Conservation (phyloP, 164 flowering plant genomes). For the Macadamia integrifolia region DNA sequence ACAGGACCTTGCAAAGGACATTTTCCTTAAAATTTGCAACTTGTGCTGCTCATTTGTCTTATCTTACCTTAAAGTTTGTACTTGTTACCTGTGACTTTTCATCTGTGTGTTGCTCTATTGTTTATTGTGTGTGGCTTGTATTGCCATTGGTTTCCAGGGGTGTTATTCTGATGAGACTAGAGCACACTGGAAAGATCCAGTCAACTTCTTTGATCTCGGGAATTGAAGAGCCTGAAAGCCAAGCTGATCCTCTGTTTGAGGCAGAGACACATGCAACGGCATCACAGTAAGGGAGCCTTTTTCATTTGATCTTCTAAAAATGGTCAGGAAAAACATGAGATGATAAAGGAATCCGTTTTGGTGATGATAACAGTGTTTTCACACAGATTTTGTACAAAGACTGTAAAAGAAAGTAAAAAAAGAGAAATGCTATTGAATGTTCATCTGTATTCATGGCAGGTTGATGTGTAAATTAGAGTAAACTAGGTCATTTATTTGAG, state of each 20-base stretch:
- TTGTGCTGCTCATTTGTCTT: too few relatives aligned
- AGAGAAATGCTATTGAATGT: background rate
- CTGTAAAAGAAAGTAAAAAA: background rate
- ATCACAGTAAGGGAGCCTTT: slow-evolving; percentile 4
- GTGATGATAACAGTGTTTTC: background rate
- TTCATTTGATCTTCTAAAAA: background rate
- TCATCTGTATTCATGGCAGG: too few relatives aligned
- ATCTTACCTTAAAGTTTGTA: background rate
- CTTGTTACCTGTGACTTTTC: background rate
- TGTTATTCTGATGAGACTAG: slow-evolving; percentile 93
- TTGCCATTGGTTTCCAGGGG: slow-evolving; percentile 44
- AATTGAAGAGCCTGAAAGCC: slow-evolving; percentile 37
- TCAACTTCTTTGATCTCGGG: slow-evolving; percentile 82
- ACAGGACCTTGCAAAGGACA: too few relatives aligned
- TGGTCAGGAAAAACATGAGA: background rate
- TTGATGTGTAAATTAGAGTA: too few relatives aligned
- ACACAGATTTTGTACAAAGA: background rate
- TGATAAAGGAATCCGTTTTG: background rate
- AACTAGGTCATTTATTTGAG: background rate
- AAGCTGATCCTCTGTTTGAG: slow-evolving; percentile 8
- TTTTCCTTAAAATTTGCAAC: too few relatives aligned
- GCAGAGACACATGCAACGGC: slow-evolving; percentile 3
- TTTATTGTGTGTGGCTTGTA: background rate
- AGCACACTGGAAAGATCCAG: slow-evolving; percentile 79
- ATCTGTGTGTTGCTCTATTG: background rate